Evolutionary conservation across 2,329 filamentous ascomycete species (phyloP), one percentile per base, ranked within the genome.

Genomic region (Geosmithia putterillii): DNA sequence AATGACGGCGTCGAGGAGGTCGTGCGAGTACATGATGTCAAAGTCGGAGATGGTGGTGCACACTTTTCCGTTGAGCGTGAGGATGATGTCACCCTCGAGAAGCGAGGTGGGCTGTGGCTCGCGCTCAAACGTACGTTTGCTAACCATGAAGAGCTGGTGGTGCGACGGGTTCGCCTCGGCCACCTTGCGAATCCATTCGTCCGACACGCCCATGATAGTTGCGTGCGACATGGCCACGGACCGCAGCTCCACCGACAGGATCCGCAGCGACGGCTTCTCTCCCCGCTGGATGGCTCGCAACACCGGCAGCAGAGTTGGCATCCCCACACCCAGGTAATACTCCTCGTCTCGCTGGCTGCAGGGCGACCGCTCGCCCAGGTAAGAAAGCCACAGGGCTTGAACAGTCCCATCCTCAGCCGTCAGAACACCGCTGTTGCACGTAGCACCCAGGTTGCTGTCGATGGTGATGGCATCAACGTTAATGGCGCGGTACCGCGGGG

Each of bases 111-210:
- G 60, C 38, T 62, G 62, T 41, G 65, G 59, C 20, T 60, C 64
- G 14, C 75, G 70, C 61, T 81, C 78, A 53, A 81, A 81, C 0
- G 76, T 79, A 40, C 94, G 82, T 66, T 98, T 98, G 54, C 87
- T 83, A 23, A 98, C 87, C 85, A 98, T 95, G 69, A 98, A 98
- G 34, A 98, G 76, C 64, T 98, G 92, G 58, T 98, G 92, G 45
- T 88, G 85, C 42, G 92, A 82, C 35, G 86, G 84, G 61, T 98
- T 95, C 48, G 87, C 86, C 50, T 81, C 71, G 43, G 92, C 82
- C 2, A 95, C 90, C 61, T 87, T 84, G 52, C 86, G 74, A 54
- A 98, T 95, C 92, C 90, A 96, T 48, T 94, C 83, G 54, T 96
- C 89, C 0, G 86, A 86, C 1, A 96, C 87, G 9, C 92, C 92